A percentile compares a stretch with the other conserved stretches of the same genome.
Conservation (phyloP, 2,329 filamentous ascomycete species). For the Claviceps quebecensis region DNA sequence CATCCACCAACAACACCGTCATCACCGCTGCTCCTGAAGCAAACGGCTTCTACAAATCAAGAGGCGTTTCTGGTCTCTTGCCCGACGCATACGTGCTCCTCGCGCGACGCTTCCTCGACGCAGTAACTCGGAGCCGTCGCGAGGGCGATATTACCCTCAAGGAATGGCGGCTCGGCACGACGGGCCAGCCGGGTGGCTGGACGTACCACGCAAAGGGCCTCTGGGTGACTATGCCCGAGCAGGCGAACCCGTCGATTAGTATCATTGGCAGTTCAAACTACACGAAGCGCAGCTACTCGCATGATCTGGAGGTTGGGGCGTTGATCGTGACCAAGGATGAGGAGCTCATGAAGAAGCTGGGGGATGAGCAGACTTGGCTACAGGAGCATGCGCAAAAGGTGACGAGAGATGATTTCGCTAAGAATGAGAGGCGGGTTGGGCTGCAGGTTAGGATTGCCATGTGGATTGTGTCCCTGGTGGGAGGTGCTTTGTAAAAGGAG, state of each 20-base stretch:
- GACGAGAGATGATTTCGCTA: slow-evolving; percentile 65
- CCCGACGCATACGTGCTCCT: slow-evolving; percentile 88
- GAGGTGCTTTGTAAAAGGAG: slow-evolving; percentile 59
- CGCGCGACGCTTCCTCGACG: slow-evolving; percentile 63
- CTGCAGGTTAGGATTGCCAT: slow-evolving; percentile 77
- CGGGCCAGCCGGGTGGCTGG: slow-evolving; percentile 75
- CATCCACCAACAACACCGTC: slow-evolving; percentile 59
- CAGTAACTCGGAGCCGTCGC: slow-evolving; percentile 30
- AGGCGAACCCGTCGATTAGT: slow-evolving; percentile 57
- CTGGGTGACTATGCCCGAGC: slow-evolving; percentile 65
- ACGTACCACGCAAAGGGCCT: slow-evolving; percentile 96
- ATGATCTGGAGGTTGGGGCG: slow-evolving; percentile 83
- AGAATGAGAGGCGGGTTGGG: slow-evolving; percentile 68
- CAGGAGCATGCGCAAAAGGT: slow-evolving; percentile 58
- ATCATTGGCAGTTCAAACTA: slow-evolving; percentile 91
- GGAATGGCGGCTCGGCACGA: slow-evolving; percentile 76
- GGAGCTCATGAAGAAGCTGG: slow-evolving; percentile 56
- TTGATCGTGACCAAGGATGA: slow-evolving; percentile 71
- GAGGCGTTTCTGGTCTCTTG: slow-evolving; percentile 77
- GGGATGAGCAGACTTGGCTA: slow-evolving; percentile 66
- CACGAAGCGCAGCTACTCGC: slow-evolving; percentile 80
- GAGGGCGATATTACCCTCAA: slow-evolving; percentile 54
- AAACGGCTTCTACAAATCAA: slow-evolving; percentile 87
- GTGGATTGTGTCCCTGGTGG: slow-evolving; percentile 81
- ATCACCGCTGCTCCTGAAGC: slow-evolving; percentile 87